Conservation (phyloP, 305 asterid species). For the Fraxinus sp. region DNA sequence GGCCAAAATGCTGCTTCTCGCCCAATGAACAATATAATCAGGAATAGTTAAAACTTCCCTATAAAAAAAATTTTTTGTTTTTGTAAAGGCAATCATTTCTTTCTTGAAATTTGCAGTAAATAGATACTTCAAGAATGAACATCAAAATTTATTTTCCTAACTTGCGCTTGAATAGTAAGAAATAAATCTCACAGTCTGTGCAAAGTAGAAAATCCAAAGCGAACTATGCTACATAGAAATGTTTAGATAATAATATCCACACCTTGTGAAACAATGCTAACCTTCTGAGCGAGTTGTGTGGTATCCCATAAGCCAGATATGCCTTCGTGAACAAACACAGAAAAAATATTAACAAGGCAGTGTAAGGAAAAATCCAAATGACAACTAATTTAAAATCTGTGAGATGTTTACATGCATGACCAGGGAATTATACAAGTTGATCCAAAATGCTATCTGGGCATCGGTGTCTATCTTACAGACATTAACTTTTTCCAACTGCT, state of each 20-base stretch:
- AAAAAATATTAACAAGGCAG: constrained; percentile 14
- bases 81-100: background rate
- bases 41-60: background rate
- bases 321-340: constrained; percentile 35
- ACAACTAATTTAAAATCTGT: background rate
- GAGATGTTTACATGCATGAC: constrained; percentile 52
- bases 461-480: constrained; percentile 43
- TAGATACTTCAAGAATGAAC: background rate
- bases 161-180: background rate
- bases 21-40: background rate
- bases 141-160: background rate
- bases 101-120: background rate
- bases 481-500: constrained; percentile 51
- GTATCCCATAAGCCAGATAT: constrained; percentile 58
- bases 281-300: constrained; percentile 66
- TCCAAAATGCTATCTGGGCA: constrained; percentile 57
- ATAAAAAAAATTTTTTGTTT: no score
- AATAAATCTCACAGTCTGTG: background rate
- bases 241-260: constrained; percentile 24
- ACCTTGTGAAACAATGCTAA: constrained; percentile 69
- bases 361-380: background rate
- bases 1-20: background rate
- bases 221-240: background rate
- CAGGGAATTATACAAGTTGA: constrained; percentile 62
- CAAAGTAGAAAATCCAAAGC: background rate